A percentile compares a stretch with the other conserved stretches of the same genome.
Evolutionary conservation across 179 eudicot genomes (phyloP).

Genomic region (Spergularia azorica): DNA sequence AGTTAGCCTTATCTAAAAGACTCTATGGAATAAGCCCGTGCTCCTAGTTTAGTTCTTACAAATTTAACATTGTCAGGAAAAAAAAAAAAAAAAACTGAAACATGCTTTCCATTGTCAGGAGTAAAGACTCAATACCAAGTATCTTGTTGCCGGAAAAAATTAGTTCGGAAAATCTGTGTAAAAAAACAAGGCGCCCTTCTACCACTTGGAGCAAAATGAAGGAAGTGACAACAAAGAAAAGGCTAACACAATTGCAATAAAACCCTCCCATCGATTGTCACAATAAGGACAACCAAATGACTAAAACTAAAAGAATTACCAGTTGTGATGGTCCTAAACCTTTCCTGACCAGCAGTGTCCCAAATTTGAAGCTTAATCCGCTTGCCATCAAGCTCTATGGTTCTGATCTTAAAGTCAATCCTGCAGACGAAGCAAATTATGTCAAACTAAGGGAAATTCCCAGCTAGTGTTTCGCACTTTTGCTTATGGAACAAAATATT

Average conservation of each 20-base stretch:
- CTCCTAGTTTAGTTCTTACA: too few relatives aligned
- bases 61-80: too few relatives aligned
- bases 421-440: slow-evolving; percentile 24
- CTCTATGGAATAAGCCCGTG: too few relatives aligned
- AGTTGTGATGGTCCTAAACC: slow-evolving; percentile 50
- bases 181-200: too few relatives aligned
- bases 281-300: neutral
- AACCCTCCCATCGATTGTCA: neutral
- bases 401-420: slow-evolving; percentile 54
- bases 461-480: neutral
- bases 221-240: neutral
- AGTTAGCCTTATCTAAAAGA: neutral
- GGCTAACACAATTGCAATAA: neutral
- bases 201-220: neutral
- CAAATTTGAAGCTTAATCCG: slow-evolving; percentile 55
- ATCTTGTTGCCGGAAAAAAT: neutral
- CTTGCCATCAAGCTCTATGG: slow-evolving; percentile 56
- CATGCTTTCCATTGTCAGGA: too few relatives aligned
- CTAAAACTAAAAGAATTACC: slow-evolving; percentile 29
- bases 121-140: neutral
- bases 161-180: too few relatives aligned
- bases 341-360: slow-evolving; percentile 59
- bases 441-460: slow-evolving; percentile 5
- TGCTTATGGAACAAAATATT: neutral
- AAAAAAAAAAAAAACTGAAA: too few relatives aligned